phyloP scores from a whole-genome alignment of 1,284 basidiomycete genomes.

The Anthracocystis walkeri region DNA sequence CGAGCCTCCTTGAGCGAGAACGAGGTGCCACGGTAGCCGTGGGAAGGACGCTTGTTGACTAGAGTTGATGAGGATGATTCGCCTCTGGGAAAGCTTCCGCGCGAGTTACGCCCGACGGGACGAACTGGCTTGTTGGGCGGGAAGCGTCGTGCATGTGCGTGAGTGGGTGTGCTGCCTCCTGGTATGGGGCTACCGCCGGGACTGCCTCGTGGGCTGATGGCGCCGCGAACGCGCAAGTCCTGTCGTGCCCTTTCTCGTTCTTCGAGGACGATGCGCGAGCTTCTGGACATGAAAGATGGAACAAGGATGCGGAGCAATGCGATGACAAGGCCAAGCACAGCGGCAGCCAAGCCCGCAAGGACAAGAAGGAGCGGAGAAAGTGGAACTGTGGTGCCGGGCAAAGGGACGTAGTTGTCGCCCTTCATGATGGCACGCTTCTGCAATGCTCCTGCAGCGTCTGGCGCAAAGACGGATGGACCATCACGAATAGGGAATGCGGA shows the following conservation, averaged over 20 bases:
- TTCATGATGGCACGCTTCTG: constrained; percentile 53
- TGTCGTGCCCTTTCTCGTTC: constrained; percentile 45
- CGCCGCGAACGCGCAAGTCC: constrained; percentile 44
- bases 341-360: constrained; percentile 34
- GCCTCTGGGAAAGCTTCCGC: constrained; percentile 22
- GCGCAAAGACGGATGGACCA: constrained; percentile 30
- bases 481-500: constrained; percentile 27
- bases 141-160: constrained; percentile 17
- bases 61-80: constrained; percentile 19
- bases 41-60: constrained; percentile 22
- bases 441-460: constrained; percentile 21
- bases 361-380: constrained; percentile 45
- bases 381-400: constrained; percentile 38
- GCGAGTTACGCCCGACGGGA: constrained; percentile 34
- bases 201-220: constrained; percentile 34
- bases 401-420: constrained; percentile 48
- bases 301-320: constrained; percentile 33
- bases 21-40: constrained; percentile 47
- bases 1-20: constrained; percentile 38
- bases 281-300: constrained; percentile 41
- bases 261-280: constrained; percentile 36
- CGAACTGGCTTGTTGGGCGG: constrained; percentile 39
- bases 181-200: constrained; percentile 30
- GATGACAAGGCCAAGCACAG: constrained; percentile 20
- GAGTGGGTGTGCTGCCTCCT: constrained; percentile 24